Percentiles rank a stretch among this genome's conserved stretches.
Evolutionary conservation across 441 rosid genomes (phyloP).

Genomic region (Kokia cookei): DNA sequence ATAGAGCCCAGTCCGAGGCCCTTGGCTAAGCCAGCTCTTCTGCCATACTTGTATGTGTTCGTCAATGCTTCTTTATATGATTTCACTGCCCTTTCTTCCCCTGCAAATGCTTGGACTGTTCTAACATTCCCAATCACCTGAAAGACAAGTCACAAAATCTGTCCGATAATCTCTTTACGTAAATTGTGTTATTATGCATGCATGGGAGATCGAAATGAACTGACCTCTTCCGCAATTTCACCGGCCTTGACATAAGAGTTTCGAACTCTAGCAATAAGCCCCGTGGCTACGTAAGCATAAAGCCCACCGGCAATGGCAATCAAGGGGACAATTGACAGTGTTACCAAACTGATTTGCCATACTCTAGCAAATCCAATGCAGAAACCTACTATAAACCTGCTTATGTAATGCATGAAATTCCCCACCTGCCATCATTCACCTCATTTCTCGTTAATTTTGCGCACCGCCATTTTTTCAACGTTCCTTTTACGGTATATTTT

Average conservation of each 20-base stretch:
- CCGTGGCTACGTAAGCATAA: constrained; percentile 83
- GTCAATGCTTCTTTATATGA: constrained; percentile 59
- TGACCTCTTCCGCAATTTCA: constrained; percentile 94
- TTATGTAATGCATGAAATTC: constrained; percentile 86
- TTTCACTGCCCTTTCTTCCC: constrained; percentile 81
- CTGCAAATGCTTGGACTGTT: constrained; percentile 92
- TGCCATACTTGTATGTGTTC: constrained; percentile 69
- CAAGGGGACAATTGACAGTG: constrained; percentile 85
- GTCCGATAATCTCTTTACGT: neutral
- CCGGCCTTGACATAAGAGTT: constrained; percentile 93
- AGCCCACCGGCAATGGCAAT: constrained; percentile 92
- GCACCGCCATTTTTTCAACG: too few species aligned
- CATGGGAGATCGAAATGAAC: neutral
- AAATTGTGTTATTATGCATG: neutral
- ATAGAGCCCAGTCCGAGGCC: constrained; percentile 85
- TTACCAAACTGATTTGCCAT: constrained; percentile 95
- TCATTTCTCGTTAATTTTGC: neutral
- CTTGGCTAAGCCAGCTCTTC: constrained; percentile 78
- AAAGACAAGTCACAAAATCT: neutral
- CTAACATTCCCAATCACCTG: constrained; percentile 93
- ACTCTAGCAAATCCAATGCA: constrained; percentile 73
- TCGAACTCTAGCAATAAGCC: constrained; percentile 71
- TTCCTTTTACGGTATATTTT: too few species aligned
- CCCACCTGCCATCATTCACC: constrained; percentile 56
- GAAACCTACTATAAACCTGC: constrained; percentile 85